Evolutionary conservation across 768 basidiomycete species (phyloP), one percentile per base, ranked within the genome.

Genomic region (Amanita thiersii): DNA sequence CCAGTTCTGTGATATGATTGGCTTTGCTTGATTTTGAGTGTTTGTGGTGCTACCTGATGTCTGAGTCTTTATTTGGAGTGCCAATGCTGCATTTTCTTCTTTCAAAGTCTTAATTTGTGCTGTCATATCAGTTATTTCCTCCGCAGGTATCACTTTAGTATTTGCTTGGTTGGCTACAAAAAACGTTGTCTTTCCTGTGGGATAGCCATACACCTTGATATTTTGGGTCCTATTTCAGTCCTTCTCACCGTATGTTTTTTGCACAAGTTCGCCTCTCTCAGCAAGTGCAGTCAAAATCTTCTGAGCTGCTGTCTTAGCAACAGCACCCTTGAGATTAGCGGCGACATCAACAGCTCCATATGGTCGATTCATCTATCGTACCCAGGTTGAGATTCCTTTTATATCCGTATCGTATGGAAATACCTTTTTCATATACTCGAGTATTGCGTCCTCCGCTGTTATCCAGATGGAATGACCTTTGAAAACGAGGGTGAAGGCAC

Each of bases 341-440:
- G 86, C 74, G 4, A 94, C 81, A 56, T 96, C 91, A 25, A 92
- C 90, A 46, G 88, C 89, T 5, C 90, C 90, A 53, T 82, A 93
- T 4, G 90, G 90, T n/a, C 90, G 74, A 60, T 94, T 94, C 77
- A 90, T 87, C 87, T 91, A 52, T 26, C 33, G 18, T 21, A 45
- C 39, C 41, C 38, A 25, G 25, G 23, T n/a, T n/a, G n/a, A n/a
- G n/a, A n/a, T n/a, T n/a, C n/a, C n/a, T n/a, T n/a, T n/a, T n/a
- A n/a, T n/a, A n/a, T n/a, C n/a, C n/a, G 23, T 29, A 37, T 47
- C 25, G 35, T 28, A 26, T 35, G 15, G 32, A 30, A 30, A 35
- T 40, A 85, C 89, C 61, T 62, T 66, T 68, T 81, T 86, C 53
- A 93, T 64, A 58, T 93, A 93, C 47, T 83, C 77, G 35, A 90